Base-by-base conservation (phyloP, 176 grass and related monocot species). In the Musa acuminata region DNA sequence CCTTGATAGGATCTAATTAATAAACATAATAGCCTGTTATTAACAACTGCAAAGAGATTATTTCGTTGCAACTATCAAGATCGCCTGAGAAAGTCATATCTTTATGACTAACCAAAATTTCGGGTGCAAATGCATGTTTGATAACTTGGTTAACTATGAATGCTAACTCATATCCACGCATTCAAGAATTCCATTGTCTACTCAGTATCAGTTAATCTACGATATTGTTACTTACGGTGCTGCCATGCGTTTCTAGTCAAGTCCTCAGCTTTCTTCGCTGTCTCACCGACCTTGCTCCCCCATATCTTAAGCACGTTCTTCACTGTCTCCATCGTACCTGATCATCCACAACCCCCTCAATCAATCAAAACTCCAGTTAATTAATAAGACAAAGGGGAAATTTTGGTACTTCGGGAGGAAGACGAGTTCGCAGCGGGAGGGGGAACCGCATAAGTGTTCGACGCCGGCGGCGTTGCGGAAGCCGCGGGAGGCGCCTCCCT, bases 181-280 rank as follows among this genome's bases (percentile, higher is more conserved):
- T 6, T 43, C 35, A 43, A 43, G 4, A 43, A 43, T 6, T 43
- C 35, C 35, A 6, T 43, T 43, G 35, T 5, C 35, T 43, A 43
- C 35, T 6, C 35, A 43, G 35, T 43, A 43, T 6, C 35, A 43
- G 35, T 43, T 43, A 14, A 14, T 3, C 17, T 14, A 12, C 11
- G 55, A 3, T 14, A 58, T 12, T 14, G 17, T 17, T 17, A 62
- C 89, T 82, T 58, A 96, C 92, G 49, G 79, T 96, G 92, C 81
- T 92, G 92, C 92, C 92, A 96, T 20, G 92, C 92, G 84, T 89
- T 92, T 80, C 85, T 83, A 13, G 92, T 92, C 67, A 96, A 68
- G 63, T 89, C 92, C 84, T 96, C 92, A 1, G 92, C 87, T 68
- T 82, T 96, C 85, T 82, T 82, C 1, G 78, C 76, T 21, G 87